These are phyloP conservation scores for Sclerotiophoma versabilis DNA, from an alignment of 2,329 filamentous ascomycete species.

Conservation along the genomic window DNA sequence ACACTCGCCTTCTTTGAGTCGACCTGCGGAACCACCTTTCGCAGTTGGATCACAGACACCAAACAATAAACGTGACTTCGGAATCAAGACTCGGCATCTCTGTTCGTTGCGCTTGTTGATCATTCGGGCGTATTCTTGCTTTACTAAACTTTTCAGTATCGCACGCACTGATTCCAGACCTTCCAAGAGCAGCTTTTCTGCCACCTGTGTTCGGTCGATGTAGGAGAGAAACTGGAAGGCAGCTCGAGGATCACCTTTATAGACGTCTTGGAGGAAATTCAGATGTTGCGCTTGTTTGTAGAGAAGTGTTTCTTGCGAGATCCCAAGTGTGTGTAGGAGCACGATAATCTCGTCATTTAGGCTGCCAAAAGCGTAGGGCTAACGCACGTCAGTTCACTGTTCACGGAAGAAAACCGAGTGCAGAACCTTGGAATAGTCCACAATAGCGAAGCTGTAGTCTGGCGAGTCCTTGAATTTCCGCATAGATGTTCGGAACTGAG, in stretches of 20 bases:
- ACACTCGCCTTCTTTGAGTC: slow-evolving; percentile 51
- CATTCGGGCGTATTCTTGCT: slow-evolving; percentile 46
- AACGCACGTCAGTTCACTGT: slow-evolving; percentile 2
- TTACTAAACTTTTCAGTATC: slow-evolving; percentile 39
- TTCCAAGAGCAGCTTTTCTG: slow-evolving; percentile 50
- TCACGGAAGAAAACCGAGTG: neutral
- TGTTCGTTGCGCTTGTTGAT: slow-evolving; percentile 48
- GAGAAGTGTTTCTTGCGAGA: slow-evolving; percentile 40
- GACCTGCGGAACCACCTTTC: slow-evolving; percentile 23
- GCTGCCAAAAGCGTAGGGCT: slow-evolving; percentile 52
- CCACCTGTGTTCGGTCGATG: slow-evolving; percentile 42
- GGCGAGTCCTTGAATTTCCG: slow-evolving; percentile 51
- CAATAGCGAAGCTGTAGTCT: slow-evolving; percentile 50
- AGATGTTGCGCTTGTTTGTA: slow-evolving; percentile 50
- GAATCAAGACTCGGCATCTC: slow-evolving; percentile 49
- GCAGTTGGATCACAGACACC: slow-evolving; percentile 49
- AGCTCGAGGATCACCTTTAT: slow-evolving; percentile 29
- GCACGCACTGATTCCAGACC: slow-evolving; percentile 43
- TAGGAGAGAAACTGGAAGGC: slow-evolving; percentile 50
- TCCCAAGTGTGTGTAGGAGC: slow-evolving; percentile 49
- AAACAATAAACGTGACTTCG: slow-evolving; percentile 50
- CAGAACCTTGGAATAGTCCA: slow-evolving; percentile 53
- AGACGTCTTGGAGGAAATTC: slow-evolving; percentile 40
- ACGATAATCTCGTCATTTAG: slow-evolving; percentile 55
- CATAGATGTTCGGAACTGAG: slow-evolving; percentile 51